A percentile compares a stretch with the other conserved stretches of the same genome.
These are phyloP conservation scores for Phialophora verrucosa DNA, from an alignment of 2,329 filamentous ascomycete species.

Conservation along the genomic window DNA sequence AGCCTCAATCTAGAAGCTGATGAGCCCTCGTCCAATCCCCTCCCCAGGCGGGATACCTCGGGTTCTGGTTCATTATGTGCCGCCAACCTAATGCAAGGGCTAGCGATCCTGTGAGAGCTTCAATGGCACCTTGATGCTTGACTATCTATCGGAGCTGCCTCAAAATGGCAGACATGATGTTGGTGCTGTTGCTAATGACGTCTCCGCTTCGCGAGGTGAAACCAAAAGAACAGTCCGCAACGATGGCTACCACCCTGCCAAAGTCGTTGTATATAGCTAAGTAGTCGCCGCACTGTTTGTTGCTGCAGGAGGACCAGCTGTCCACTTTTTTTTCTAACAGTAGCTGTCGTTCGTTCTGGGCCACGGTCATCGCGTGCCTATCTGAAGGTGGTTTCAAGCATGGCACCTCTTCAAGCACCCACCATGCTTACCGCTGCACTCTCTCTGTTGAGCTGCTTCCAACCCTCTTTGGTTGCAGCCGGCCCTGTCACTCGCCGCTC, in stretches of 20 bases:
- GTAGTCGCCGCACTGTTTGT: neutral
- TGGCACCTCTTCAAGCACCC: conserved; percentile 19
- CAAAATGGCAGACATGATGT: conserved; percentile 16
- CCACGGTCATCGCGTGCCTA: neutral
- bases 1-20: conserved; percentile 30
- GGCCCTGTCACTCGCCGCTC: conserved; percentile 42
- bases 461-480: conserved; percentile 24
- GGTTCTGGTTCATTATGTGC: conserved; percentile 2
- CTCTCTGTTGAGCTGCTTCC: conserved; percentile 28
- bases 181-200: conserved; percentile 15
- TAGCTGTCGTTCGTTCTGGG: conserved; percentile 7
- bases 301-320: neutral
- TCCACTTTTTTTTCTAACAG: neutral
- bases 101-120: conserved; percentile 14
- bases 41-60: neutral
- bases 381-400: conserved; percentile 1
- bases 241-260: neutral
- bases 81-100: conserved; percentile 26
- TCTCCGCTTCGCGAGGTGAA: conserved; percentile 1
- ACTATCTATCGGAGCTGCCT: conserved; percentile 16
- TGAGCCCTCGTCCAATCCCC: conserved; percentile 20
- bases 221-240: neutral
- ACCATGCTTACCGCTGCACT: conserved; percentile 20
- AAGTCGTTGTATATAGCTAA: conserved; percentile 3
- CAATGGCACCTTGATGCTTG: conserved; percentile 19